Evolutionary conservation across 2,329 filamentous ascomycete genomes (phyloP), one percentile per base, ranked within the genome.

Genomic region (Trichoderma simmonsii): DNA sequence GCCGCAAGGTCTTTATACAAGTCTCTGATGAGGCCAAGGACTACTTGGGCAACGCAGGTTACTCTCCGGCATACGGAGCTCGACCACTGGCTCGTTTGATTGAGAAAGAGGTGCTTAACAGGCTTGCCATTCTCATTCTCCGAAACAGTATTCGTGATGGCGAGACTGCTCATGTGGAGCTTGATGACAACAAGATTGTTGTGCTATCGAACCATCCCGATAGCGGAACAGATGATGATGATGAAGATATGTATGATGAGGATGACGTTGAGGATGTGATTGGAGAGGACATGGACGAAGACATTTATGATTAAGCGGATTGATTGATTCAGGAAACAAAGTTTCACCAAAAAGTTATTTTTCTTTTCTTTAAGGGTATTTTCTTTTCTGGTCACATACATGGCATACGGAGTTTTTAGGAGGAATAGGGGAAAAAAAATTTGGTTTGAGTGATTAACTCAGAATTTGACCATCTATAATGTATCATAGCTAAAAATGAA

Each of bases 81-180:
- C 89, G 96, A 72, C 96, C 96, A 43, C 85, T 99, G 26, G 90
- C 92, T 21, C 89, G 96, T 68, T 89, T 99, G 73, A 98, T 99
- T 77, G 96, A 99, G 85, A 96, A 96, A 83, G 96, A 99, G 82
- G 94, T 99, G 3, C 90, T 99, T 78, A 99, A 99, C 83, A 91
- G 91, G 64, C 85, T 99, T 74, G 96, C 96, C 2, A 93, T 99
- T 54, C 88, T 98, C 74, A 97, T 99, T 74, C 87, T 99, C 28
- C 89, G 94, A 74, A 94, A 94, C 74, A 90, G 89, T 70, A 91
- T 99, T 80, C 89, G 88, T 76, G 95, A 99, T 75, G 95, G 95
- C 57, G 96, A 99, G 84, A 84, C 82, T 2, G 96, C 96, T 1
- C 86, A 88, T 30, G 93, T 98, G 28, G 90, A 93, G 60, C 86